Conservation (phyloP, 495 filamentous ascomycete genomes). For the Margaritispora aquatica region DNA sequence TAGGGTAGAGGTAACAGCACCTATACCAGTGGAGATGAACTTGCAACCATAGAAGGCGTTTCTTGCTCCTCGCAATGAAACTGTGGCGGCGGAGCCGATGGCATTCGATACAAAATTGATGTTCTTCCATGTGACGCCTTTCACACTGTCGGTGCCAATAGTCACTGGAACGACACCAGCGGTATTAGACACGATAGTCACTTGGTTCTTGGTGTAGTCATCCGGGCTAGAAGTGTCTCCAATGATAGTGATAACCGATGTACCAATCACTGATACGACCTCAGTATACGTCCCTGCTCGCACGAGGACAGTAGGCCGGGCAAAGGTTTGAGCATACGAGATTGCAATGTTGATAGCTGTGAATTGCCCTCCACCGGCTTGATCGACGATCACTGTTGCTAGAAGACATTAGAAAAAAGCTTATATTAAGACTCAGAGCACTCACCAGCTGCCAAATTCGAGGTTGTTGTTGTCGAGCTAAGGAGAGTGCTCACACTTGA, state of each 20-base stretch:
- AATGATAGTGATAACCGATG: background rate
- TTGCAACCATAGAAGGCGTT: constrained; percentile 6
- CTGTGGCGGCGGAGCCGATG: background rate
- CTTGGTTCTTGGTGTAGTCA: constrained; percentile 6
- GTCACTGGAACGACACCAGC: background rate
- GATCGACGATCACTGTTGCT: constrained; percentile 3
- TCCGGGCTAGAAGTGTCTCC: background rate
- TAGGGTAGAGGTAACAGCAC: background rate
- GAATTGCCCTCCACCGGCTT: constrained; percentile 1
- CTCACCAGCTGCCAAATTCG: background rate
- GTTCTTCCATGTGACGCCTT: constrained; percentile 8
- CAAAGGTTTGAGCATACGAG: constrained; percentile 8
- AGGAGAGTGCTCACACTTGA: background rate
- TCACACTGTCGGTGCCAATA: constrained; percentile 1
- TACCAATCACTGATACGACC: background rate
- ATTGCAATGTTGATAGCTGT: constrained; percentile 3
- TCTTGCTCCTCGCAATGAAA: background rate
- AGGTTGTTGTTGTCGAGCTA: background rate
- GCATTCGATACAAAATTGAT: constrained; percentile 5
- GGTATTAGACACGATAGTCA: background rate
- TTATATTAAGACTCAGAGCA: background rate
- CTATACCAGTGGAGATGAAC: background rate
- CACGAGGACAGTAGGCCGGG: background rate
- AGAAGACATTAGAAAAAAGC: background rate
- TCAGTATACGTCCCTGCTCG: constrained; percentile 2